phyloP scores from a whole-genome alignment of 495 filamentous ascomycete species.

The Aspergillus bertholletiae region DNA sequence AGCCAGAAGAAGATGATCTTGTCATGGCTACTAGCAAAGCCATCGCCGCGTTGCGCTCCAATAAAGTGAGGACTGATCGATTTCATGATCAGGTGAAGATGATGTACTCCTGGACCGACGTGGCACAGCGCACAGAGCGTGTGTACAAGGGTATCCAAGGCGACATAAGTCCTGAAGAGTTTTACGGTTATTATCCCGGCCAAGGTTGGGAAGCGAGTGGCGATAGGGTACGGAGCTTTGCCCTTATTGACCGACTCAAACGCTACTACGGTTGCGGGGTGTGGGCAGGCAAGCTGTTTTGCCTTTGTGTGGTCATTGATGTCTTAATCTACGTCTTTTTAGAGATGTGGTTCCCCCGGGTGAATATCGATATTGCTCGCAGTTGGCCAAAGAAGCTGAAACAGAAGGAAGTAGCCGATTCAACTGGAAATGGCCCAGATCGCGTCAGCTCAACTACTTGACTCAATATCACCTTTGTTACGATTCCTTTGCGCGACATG shows the following conservation, averaged over 20 bases:
- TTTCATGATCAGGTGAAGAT: constrained; percentile 96
- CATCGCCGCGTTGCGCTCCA: constrained; percentile 74
- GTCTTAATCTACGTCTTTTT: constrained; percentile 83
- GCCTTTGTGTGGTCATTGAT: constrained; percentile 89
- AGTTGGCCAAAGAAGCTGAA: constrained; percentile 80
- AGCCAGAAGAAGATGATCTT: constrained; percentile 88
- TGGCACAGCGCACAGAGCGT: constrained; percentile 85
- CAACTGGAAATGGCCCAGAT: constrained; percentile 6
- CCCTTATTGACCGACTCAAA: constrained; percentile 90
- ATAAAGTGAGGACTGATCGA: constrained; percentile 81
- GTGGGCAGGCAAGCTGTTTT: constrained; percentile 97
- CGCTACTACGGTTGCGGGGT: constrained; percentile 99
- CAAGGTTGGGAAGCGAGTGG: constrained; percentile 64
- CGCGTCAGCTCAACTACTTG: constrained; percentile 10
- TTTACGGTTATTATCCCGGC: constrained; percentile 72
- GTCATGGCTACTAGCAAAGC: constrained; percentile 78
- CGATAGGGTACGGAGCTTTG: constrained; percentile 78
- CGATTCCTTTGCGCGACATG: neutral
- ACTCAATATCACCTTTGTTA: neutral
- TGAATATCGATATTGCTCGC: constrained; percentile 79
- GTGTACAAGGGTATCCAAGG: constrained; percentile 92
- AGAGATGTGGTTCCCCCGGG: constrained; percentile 81
- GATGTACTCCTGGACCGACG: constrained; percentile 98
- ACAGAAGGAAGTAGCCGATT: constrained; percentile 6
- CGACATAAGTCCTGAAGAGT: constrained; percentile 76